Base-by-base conservation (phyloP, 2,329 filamentous ascomycete species). In the Aspergillus pseudoviridinutans region DNA sequence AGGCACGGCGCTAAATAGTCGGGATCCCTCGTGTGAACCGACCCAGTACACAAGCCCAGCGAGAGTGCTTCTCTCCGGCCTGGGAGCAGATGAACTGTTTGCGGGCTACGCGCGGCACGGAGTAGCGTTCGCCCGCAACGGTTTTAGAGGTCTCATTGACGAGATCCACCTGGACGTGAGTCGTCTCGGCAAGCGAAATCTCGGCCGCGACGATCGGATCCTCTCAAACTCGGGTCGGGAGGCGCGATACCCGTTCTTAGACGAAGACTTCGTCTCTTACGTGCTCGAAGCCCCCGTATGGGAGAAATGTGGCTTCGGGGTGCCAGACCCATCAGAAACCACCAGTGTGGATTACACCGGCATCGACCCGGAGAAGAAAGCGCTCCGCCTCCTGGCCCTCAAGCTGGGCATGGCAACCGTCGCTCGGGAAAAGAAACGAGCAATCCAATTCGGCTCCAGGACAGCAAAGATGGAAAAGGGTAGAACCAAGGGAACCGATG, bases 41-140 rank as follows among this genome's bases (percentile, higher is more conserved):
- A 49, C 64, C 4, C 63, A 71, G 0, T 92, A 92, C 68, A 80
- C 77, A 9, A 92, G 90, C 0, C 79, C 86, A 0, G 90, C 92
- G 1, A 86, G 91, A 32, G 91, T 97, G 0, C 82, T 99, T 1
- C 80, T 99, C 0, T 97, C 94, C 0, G 95, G 94, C 0, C 83
- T 99, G 1, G 94, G 95, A 1, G 95, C 95, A 1, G 94, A 99
- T 69, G 94, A 99, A 75, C 84, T 99, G 1, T 97, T 99, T 70
- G 94, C 90, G 17, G 94, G 94, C 7, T 99, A 99, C 71, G 87
- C 86, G 9, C 86, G 95, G 7, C 94, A 99, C 67, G 84, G 85
- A 2, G 85, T 86, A 3, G 91, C 92, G 0, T 97, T 89, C 69
- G 78, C 81, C 6, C 84, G 88, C 7, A 76, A 78, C 20, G 89